Conservation (phyloP, 352 stramenopile genomes). For the Phytophthora ohioensis region DNA sequence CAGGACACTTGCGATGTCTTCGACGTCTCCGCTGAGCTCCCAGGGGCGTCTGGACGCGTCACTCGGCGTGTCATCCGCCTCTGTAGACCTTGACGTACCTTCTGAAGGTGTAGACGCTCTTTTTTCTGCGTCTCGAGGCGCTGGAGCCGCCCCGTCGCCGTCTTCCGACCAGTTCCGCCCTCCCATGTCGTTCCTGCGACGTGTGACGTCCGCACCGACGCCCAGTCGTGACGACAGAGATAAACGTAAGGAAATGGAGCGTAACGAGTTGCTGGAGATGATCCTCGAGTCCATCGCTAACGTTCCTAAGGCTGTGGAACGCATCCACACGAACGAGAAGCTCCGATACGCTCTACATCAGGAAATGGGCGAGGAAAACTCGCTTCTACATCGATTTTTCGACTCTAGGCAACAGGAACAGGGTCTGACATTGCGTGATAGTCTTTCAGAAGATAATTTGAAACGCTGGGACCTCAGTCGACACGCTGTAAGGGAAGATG, state of each 20-base stretch:
- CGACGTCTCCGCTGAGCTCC: slow-evolving; percentile 33
- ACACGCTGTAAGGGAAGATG: slow-evolving; percentile 8
- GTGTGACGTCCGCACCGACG: slow-evolving; percentile 31
- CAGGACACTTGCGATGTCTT: slow-evolving; percentile 36
- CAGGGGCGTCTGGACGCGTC: slow-evolving; percentile 20
- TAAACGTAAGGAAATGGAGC: slow-evolving; percentile 65
- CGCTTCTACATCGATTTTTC: slow-evolving; percentile 62
- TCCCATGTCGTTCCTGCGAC: slow-evolving; percentile 52
- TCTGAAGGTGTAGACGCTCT: slow-evolving; percentile 6
- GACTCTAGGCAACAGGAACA: slow-evolving; percentile 26
- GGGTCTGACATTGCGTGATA: slow-evolving; percentile 17
- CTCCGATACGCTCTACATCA: slow-evolving; percentile 64
- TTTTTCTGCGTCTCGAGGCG: slow-evolving; percentile 6
- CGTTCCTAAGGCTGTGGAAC: slow-evolving; percentile 74
- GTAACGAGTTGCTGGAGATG: slow-evolving; percentile 74
- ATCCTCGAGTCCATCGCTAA: slow-evolving; percentile 81
- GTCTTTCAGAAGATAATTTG: slow-evolving; percentile 37
- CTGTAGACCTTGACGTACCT: not conserved
- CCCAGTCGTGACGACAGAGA: slow-evolving; percentile 45
- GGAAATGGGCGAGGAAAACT: slow-evolving; percentile 64
- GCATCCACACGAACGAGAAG: slow-evolving; percentile 75
- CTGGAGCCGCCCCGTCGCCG: not conserved
- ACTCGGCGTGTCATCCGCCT: not conserved
- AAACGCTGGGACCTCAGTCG: slow-evolving; percentile 21
- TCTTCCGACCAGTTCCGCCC: slow-evolving; percentile 33